Conservation (phyloP, 2,329 filamentous ascomycete genomes). For the Trichophyton simii region DNA sequence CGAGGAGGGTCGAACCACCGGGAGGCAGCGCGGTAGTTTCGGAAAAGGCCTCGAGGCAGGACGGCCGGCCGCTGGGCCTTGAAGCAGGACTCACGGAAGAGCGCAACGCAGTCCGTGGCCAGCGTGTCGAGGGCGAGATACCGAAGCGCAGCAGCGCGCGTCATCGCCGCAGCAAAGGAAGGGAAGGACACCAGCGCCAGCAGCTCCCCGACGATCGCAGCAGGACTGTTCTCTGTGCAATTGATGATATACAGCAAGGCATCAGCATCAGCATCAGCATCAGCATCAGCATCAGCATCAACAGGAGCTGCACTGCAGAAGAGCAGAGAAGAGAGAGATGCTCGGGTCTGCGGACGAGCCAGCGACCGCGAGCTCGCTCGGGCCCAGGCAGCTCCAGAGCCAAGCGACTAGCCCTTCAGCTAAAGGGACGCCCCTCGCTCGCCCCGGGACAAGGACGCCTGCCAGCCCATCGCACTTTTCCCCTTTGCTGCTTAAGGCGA, state of each 20-base stretch:
- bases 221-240: too few relatives aligned
- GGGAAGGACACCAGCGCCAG: neutral
- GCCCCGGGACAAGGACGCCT: too few relatives aligned
- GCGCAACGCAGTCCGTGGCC: conserved; percentile 25
- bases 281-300: too few relatives aligned
- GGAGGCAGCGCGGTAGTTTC: conserved; percentile 39
- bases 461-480: neutral
- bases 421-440: neutral
- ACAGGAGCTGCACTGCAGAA: too few relatives aligned
- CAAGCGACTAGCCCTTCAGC: neutral
- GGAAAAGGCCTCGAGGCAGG: conserved; percentile 34
- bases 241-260: too few relatives aligned
- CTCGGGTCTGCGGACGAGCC: neutral
- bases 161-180: neutral
- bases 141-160: neutral
- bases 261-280: too few relatives aligned
- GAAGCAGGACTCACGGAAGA: conserved; percentile 46
- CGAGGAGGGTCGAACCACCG: conserved; percentile 47
- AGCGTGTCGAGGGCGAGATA: conserved; percentile 20
- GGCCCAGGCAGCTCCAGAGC: neutral
- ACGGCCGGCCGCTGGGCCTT: conserved; percentile 41
- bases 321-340: too few relatives aligned
- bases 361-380: neutral
- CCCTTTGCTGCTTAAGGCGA: neutral
- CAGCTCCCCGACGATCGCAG: neutral